Conservation (phyloP, 805 yeast genomes). For the Saccharomycopsis capsularis region DNA sequence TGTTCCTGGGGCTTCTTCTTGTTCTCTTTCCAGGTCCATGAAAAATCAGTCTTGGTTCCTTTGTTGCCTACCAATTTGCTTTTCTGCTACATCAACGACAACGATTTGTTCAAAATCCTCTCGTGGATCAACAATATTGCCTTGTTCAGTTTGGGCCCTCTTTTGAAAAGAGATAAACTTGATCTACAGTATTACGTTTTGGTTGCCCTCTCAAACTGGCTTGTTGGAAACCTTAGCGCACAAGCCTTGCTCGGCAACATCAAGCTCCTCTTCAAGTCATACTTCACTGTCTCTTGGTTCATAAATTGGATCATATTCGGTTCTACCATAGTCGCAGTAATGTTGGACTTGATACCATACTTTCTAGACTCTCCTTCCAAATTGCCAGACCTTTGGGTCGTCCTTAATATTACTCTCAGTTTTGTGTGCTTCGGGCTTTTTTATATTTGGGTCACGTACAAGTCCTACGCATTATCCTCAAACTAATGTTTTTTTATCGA, state of each 20-base stretch:
- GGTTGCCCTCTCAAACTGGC: constrained; percentile 66
- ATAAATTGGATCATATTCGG: constrained; percentile 45
- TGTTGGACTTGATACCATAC: constrained; percentile 49
- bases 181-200: constrained; percentile 62
- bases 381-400: constrained; percentile 83
- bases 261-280: constrained; percentile 33
- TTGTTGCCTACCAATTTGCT: constrained; percentile 75
- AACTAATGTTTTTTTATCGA: no score
- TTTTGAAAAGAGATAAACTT: constrained; percentile 69
- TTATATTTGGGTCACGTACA: constrained; percentile 77
- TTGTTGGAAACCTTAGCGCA: constrained; percentile 58
- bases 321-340: constrained; percentile 46
- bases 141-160: constrained; percentile 81
- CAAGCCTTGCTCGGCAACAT: constrained; percentile 32
- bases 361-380: constrained; percentile 43
- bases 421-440: constrained; percentile 69
- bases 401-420: constrained; percentile 65
- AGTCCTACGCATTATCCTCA: no score
- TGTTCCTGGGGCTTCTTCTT: constrained; percentile 83
- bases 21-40: constrained; percentile 95
- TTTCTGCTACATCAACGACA: constrained; percentile 41
- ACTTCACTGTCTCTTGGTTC: constrained; percentile 43
- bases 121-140: constrained; percentile 86
- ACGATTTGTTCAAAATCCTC: constrained; percentile 56
- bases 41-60: constrained; percentile 84